Conservation (phyloP, 768 basidiomycete species). For the Cystobasidium ongulense region DNA sequence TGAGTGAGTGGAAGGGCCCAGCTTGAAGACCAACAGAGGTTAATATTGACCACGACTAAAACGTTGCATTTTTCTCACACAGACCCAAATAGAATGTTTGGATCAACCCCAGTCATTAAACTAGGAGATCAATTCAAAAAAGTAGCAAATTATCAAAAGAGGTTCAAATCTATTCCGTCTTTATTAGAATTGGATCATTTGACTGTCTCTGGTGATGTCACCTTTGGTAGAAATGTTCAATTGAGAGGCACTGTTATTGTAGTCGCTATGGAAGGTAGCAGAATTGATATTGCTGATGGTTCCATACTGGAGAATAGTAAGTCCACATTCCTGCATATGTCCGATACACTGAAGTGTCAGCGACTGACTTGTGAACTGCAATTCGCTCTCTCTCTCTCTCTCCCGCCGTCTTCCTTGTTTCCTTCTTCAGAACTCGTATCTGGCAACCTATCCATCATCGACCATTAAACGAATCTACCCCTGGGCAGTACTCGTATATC, state of each 20-base stretch:
- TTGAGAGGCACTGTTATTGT: constrained; percentile 84
- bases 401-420: too few relatives aligned
- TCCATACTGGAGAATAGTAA: constrained; percentile 62
- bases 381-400: too few relatives aligned
- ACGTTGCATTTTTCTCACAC: background rate
- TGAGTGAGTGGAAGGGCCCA: constrained; percentile 48
- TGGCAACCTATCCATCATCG: constrained; percentile 75
- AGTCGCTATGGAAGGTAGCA: constrained; percentile 71
- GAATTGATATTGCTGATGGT: constrained; percentile 75
- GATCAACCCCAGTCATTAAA: constrained; percentile 81
- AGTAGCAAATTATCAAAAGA: constrained; percentile 82
- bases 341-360: too few relatives aligned
- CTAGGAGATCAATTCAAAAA: constrained; percentile 80
- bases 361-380: too few relatives aligned
- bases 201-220: constrained; percentile 58
- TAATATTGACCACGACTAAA: background rate
- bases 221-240: constrained; percentile 35
- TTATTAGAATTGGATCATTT: constrained; percentile 88
- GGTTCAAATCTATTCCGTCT: constrained; percentile 91
- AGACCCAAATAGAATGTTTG: constrained; percentile 64
- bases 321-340: too few relatives aligned
- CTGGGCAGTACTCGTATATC: too few relatives aligned
- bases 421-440: constrained; percentile 57
- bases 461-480: constrained; percentile 47
- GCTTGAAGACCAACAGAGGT: too few relatives aligned